Conservation (phyloP, 78 protist genomes). For the slime mould (Dictyostelium discoideum) region DNA sequence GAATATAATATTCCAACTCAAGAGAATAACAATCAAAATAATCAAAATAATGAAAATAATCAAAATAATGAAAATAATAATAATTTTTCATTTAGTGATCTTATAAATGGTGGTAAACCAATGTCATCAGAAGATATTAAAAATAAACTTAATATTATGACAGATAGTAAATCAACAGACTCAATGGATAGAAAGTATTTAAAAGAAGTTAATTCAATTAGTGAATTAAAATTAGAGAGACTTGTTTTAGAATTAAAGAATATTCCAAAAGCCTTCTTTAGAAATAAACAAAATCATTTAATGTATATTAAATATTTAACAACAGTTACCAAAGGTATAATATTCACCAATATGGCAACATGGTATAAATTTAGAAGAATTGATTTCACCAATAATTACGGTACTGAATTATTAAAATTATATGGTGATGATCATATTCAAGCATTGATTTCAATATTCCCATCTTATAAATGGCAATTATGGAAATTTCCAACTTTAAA, state of each 20-base stretch:
- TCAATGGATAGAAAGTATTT: not conserved
- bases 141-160: not conserved
- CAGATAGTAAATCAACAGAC: not conserved
- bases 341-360: not conserved
- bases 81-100: not conserved
- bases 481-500: slow-evolving; percentile 52
- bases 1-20: not conserved
- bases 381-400: not conserved
- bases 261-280: not conserved
- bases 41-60: not conserved
- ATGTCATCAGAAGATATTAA: not conserved
- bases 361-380: slow-evolving; percentile 36
- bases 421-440: slow-evolving; percentile 41
- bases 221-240: not conserved
- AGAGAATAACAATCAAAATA: not conserved
- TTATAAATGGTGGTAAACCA: too few relatives aligned
- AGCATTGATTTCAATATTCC: not conserved
- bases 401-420: not conserved
- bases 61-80: not conserved
- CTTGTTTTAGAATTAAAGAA: not conserved
- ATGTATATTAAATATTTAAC: not conserved
- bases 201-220: not conserved
- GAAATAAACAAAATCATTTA: not conserved
- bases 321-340: not conserved
- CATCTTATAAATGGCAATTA: not conserved